Conservation (phyloP, 306 rosid species). For the Fragaria iinumae region DNA sequence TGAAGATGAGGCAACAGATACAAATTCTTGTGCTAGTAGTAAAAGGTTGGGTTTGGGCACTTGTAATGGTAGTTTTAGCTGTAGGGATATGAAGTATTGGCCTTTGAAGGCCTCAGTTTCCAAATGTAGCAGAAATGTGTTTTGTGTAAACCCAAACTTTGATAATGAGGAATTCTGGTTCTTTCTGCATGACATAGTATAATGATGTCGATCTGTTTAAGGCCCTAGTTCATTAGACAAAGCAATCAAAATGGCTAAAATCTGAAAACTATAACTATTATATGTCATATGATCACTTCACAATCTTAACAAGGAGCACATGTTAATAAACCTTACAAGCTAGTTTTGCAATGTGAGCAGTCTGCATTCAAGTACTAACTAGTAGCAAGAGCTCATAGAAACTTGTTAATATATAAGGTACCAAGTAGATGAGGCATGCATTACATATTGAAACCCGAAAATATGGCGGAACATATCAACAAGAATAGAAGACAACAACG, state of each 20-base stretch:
- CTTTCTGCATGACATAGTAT: constrained; percentile 11
- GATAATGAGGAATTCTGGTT: background rate
- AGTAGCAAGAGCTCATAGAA: too few relatives aligned
- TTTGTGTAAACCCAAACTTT: constrained; percentile 20
- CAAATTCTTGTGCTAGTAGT: background rate
- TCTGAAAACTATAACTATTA: background rate
- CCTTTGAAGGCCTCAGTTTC: background rate
- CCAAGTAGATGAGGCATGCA: too few relatives aligned
- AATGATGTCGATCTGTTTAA: background rate
- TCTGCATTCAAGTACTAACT: too few relatives aligned
- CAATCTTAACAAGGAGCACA: too few relatives aligned
- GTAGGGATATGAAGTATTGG: background rate
- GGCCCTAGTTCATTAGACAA: background rate
- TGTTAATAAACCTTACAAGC: too few relatives aligned
- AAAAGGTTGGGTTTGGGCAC: background rate
- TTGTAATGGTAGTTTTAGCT: background rate
- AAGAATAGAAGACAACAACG: background rate
- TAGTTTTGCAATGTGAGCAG: too few relatives aligned
- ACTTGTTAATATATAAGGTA: too few relatives aligned
- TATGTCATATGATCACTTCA: too few relatives aligned
- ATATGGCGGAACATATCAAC: background rate
- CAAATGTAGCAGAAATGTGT: constrained; percentile 5
- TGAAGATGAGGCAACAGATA: constrained; percentile 9
- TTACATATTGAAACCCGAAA: background rate
- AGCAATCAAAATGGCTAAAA: background rate